Base-by-base conservation (phyloP, 257 asterid species). In the Nyctanthes arbortristis region DNA sequence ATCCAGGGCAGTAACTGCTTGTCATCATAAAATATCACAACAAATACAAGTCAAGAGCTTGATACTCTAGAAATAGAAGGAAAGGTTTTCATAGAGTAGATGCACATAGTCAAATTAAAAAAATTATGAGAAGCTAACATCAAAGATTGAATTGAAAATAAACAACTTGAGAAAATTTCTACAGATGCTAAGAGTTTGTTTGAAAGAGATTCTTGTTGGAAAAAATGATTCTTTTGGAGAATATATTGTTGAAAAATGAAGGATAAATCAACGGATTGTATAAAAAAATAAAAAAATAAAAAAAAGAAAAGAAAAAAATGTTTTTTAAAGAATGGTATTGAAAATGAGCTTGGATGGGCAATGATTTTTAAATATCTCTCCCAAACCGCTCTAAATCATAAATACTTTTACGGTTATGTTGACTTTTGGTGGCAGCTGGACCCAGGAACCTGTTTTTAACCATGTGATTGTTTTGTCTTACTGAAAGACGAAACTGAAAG, bases 1-100 rank as follows among this genome's bases (percentile, higher is more conserved):
- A 82, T 93, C 97, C 28, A 93, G 82, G 14, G 96, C 96, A 71
- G 96, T 86, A 78, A 89, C 99, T 93, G 97, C 72, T 69, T 36
- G 70, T 24, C 45, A 73, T 11, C 68, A 65, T 36, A 73, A 35
- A 65, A 25, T 31, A 18, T 70, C 40, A 80, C 2, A 12, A 64
- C 47, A 72, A 31, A 43, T 43, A 5, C 7, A 22, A 52, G 59
- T 52, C 29, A 22, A 2, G 30, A 52, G 24, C 31, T 22, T 52
- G 29, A 52, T 52, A 52, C 9, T 49, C 13, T 13, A 7, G 6
- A 3, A 43, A 43, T 43, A 43, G n/a, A 49, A 49, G 28, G 28
- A 20, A 40, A 12, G 43, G 18, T 67, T 60, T 60, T 66, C 54
- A 31, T 27, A 47, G 14, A 28, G 28, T 33, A 52, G 43, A 64